Evolutionary conservation across 1,284 basidiomycete species (phyloP).

Genomic region (Ustilago tritici): DNA sequence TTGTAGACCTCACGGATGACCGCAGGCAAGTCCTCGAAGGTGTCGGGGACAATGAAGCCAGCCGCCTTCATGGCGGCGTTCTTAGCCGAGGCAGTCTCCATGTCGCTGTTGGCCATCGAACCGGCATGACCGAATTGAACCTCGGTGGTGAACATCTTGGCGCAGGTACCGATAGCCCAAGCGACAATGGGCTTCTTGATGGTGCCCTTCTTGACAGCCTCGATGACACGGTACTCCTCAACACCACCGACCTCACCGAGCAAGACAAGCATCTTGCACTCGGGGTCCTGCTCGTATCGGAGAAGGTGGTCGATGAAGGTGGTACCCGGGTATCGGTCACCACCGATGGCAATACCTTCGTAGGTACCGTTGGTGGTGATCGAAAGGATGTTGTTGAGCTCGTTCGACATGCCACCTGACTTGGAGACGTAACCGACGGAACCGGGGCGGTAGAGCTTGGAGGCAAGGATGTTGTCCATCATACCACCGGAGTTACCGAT

Average conservation of each 20-base stretch:
- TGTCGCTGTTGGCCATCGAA: slow-evolving; percentile 95
- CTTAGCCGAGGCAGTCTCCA: slow-evolving; percentile 98
- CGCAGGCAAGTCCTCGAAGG: slow-evolving; percentile 93
- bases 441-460: slow-evolving; percentile 97
- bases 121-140: slow-evolving; percentile 99
- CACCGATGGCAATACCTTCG: slow-evolving; percentile 99
- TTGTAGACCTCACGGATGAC: slow-evolving; percentile 88
- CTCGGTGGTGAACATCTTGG: slow-evolving; percentile 99
- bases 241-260: slow-evolving; percentile 98
- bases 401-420: slow-evolving; percentile 99
- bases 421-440: slow-evolving; percentile 99
- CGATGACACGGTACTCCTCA: slow-evolving; percentile 98
- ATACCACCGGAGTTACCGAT: slow-evolving; percentile 99
- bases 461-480: slow-evolving; percentile 99
- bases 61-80: slow-evolving; percentile 94
- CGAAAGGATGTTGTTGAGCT: slow-evolving; percentile 99
- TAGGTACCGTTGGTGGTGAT: slow-evolving; percentile 98
- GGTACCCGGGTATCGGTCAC: slow-evolving; percentile 97
- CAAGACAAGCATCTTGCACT: slow-evolving; percentile 98
- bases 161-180: slow-evolving; percentile 99
- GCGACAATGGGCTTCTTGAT: slow-evolving; percentile 99
- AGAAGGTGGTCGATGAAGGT: slow-evolving; percentile 99
- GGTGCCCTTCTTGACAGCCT: slow-evolving; percentile 90
- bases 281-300: slow-evolving; percentile 95
- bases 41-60: slow-evolving; percentile 96